Base-by-base conservation (phyloP, 495 filamentous ascomycete genomes). In the Cairneyella variabilis region DNA sequence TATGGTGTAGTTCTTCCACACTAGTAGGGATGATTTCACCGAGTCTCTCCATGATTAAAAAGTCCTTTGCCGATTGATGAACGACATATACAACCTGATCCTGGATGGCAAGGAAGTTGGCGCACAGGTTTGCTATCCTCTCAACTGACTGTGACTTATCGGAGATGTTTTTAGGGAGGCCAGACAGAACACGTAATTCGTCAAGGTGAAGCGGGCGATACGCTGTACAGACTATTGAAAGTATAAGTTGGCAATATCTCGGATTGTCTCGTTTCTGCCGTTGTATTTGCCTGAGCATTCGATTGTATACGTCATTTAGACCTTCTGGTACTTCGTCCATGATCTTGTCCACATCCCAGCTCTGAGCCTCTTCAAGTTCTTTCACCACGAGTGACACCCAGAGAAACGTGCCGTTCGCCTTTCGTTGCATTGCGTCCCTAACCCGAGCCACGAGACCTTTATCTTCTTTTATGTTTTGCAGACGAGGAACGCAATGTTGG, bases 41-140 rank as follows among this genome's bases (percentile, higher is more conserved):
- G 26, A 38, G 21, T 23, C 39, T 40, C n/a, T 48, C 55, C 38
- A 36, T 43, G 32, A 62, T 14, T 41, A 69, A 48, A 54, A 56
- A 69, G 47, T 67, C 65, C 45, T 69, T 66, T 28, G 61, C 63
- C 9, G 60, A 67, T 38, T 67, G 63, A 60, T 69, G 63, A 17
- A 69, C 47, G 49, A 67, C 61, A 56, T 58, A 67, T 32, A 61
- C 37, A 27, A 25, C 51, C 25, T 48, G 14, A 48, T 58, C 56
- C 57, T 44, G 48, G 51, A 67, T 25, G 23, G 60, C 62, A 3
- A 69, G 48, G 32, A 67, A 64, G 8, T 63, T 67, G 48, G 61
- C 54, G 51, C 58, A 67, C 27, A 51, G 40, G 7, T 45, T 39
- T 17, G 66, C 56, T 44, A 69, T 54, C 40, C 43, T 26, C 36